Evolutionary conservation across 2,329 filamentous ascomycete genomes (phyloP).

Genomic region (Coniochaeta ligniaria): DNA sequence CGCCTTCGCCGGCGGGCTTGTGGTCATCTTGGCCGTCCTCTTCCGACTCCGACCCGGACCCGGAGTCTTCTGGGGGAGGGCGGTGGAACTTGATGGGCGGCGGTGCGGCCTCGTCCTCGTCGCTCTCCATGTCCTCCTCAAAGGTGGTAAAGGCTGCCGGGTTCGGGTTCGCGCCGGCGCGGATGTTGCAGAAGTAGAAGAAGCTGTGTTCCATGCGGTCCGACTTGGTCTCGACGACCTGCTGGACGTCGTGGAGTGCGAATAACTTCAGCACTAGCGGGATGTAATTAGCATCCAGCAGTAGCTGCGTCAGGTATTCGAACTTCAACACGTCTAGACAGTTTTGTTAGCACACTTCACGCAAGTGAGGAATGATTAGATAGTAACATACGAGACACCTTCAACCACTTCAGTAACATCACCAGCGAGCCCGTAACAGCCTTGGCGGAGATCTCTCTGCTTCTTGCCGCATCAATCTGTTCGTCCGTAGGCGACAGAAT

Average conservation of each 20-base stretch:
- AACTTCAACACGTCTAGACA: slow-evolving; percentile 80
- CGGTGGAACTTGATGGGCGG: slow-evolving; percentile 67
- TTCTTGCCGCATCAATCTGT: slow-evolving; percentile 74
- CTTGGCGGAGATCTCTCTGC: slow-evolving; percentile 82
- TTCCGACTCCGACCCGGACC: slow-evolving; percentile 15
- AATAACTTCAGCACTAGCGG: slow-evolving; percentile 89
- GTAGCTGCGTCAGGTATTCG: slow-evolving; percentile 87
- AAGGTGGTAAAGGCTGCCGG: slow-evolving; percentile 17
- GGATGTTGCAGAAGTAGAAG: slow-evolving; percentile 81
- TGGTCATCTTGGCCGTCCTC: not conserved
- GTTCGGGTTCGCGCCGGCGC: slow-evolving; percentile 25
- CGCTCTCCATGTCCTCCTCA: slow-evolving; percentile 41
- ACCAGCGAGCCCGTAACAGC: slow-evolving; percentile 85
- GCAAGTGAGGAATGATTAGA: not conserved
- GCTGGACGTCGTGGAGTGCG: slow-evolving; percentile 88
- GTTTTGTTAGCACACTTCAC: not conserved
- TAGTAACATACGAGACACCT: slow-evolving; percentile 72
- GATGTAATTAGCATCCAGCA: slow-evolving; percentile 92
- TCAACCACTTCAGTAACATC: slow-evolving; percentile 92
- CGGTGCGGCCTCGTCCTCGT: slow-evolving; percentile 75
- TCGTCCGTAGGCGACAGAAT: slow-evolving; percentile 52
- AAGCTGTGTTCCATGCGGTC: slow-evolving; percentile 82
- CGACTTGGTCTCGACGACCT: slow-evolving; percentile 76
- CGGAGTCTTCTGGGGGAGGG: slow-evolving; percentile 32
- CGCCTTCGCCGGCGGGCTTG: not conserved